Evolutionary conservation across 2,329 filamentous ascomycete genomes (phyloP).

Genomic region (Fusarium chaquense): DNA sequence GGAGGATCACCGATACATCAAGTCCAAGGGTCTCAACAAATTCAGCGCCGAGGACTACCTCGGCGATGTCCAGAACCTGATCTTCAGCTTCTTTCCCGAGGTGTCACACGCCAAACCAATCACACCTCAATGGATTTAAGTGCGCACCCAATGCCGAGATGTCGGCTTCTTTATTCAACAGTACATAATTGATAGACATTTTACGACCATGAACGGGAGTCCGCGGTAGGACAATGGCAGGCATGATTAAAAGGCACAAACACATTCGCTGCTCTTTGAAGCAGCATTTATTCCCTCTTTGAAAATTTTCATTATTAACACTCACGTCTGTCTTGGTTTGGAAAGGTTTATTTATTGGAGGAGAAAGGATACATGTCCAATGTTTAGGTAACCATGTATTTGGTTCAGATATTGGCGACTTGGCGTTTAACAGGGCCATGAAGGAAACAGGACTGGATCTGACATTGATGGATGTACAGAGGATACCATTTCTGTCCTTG

Average conservation of each 20-base stretch:
- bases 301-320: slow-evolving; percentile 27
- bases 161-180: slow-evolving; percentile 45
- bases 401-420: slow-evolving; percentile 14
- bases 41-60: slow-evolving; percentile 87
- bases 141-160: slow-evolving; percentile 20
- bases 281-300: slow-evolving; percentile 36
- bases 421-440: slow-evolving; percentile 46
- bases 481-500: slow-evolving; percentile 39
- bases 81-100: slow-evolving; percentile 69
- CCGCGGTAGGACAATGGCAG: slow-evolving; percentile 32
- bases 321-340: slow-evolving; percentile 33
- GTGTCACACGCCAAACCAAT: slow-evolving; percentile 50
- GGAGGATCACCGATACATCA: slow-evolving; percentile 74
- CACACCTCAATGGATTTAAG: slow-evolving; percentile 64
- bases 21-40: slow-evolving; percentile 75
- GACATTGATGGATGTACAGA: slow-evolving; percentile 31
- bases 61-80: slow-evolving; percentile 78
- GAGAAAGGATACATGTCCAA: slow-evolving; percentile 27
- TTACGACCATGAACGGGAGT: slow-evolving; percentile 44
- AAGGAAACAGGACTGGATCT: slow-evolving; percentile 25
- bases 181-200: slow-evolving; percentile 51
- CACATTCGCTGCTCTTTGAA: slow-evolving; percentile 21
- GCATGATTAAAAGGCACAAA: slow-evolving; percentile 31
- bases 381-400: slow-evolving; percentile 27
- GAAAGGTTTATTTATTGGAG: slow-evolving; percentile 17